Conservation (phyloP, 2,329 filamentous ascomycete genomes). For the Ceratocystis huliohia region DNA sequence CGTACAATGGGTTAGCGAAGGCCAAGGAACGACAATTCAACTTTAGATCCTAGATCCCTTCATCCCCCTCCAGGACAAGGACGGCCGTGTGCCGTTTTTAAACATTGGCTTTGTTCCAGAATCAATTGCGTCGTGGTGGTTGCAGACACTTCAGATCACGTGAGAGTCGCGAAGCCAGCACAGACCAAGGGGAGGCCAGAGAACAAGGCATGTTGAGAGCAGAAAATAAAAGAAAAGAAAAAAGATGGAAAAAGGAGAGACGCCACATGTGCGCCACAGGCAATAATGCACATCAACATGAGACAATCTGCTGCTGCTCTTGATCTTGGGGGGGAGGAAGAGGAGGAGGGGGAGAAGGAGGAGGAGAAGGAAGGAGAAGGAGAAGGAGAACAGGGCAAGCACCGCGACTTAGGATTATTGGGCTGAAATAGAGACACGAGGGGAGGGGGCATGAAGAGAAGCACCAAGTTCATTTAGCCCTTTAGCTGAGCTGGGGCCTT, state of each 20-base stretch:
- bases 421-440: neutral
- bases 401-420: neutral
- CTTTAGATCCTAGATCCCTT: neutral
- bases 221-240: neutral
- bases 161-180: neutral
- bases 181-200: neutral
- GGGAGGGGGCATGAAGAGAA: neutral
- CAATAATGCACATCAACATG: neutral
- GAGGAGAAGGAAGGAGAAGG: neutral
- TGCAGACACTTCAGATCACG: neutral
- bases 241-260: neutral
- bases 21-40: neutral
- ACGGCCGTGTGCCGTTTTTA: neutral
- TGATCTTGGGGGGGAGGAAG: neutral
- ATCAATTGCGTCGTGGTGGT: neutral
- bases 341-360: neutral
- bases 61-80: neutral
- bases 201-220: neutral
- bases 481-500: neutral
- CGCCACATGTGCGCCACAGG: too few relatives aligned
- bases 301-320: neutral
- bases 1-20: neutral
- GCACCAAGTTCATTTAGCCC: neutral
- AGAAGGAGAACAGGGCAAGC: neutral
- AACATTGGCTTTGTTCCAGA: conserved; percentile 3